Evolutionary conservation across 2,329 filamentous ascomycete species (phyloP).

Genomic region (Nemania sp.): DNA sequence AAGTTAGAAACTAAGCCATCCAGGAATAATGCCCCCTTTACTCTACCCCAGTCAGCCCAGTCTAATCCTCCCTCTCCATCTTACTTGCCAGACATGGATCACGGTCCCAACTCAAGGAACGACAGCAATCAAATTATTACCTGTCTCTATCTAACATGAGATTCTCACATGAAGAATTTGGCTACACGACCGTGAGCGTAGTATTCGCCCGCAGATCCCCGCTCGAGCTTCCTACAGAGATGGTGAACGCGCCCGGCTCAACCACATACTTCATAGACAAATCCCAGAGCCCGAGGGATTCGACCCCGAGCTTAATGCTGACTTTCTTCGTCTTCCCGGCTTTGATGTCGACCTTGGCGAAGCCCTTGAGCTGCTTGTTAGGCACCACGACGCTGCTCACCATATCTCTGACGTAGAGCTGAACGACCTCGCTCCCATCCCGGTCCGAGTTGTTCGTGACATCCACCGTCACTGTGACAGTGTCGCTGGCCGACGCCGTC

Average conservation of each 20-base stretch:
- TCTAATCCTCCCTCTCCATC: too few relatives aligned
- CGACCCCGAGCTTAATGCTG: slow-evolving; percentile 53
- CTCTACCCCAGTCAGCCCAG: too few relatives aligned
- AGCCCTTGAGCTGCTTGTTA: slow-evolving; percentile 67
- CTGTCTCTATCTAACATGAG: background rate
- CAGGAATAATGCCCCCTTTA: too few relatives aligned
- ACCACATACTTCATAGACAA: slow-evolving; percentile 71
- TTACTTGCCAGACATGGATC: too few relatives aligned
- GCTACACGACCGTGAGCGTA: slow-evolving; percentile 55
- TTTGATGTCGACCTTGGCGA: slow-evolving; percentile 66
- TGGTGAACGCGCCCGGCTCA: slow-evolving; percentile 69
- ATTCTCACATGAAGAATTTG: background rate
- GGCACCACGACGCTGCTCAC: slow-evolving; percentile 66
- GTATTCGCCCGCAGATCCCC: slow-evolving; percentile 59
- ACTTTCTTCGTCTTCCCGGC: slow-evolving; percentile 62
- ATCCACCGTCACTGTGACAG: slow-evolving; percentile 61
- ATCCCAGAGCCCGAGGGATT: slow-evolving; percentile 61
- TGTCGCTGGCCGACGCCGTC: slow-evolving; percentile 53
- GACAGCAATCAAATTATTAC: slow-evolving; percentile 6
- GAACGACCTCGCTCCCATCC: slow-evolving; percentile 69
- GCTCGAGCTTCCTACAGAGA: slow-evolving; percentile 65
- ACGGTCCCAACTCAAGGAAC: too few relatives aligned
- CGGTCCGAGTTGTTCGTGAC: slow-evolving; percentile 63
- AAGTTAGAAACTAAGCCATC: too few relatives aligned
- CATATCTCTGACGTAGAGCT: slow-evolving; percentile 68